Evolutionary conservation across 2,329 filamentous ascomycete species (phyloP).

Genomic region (Beauveria rudraprayagi): DNA sequence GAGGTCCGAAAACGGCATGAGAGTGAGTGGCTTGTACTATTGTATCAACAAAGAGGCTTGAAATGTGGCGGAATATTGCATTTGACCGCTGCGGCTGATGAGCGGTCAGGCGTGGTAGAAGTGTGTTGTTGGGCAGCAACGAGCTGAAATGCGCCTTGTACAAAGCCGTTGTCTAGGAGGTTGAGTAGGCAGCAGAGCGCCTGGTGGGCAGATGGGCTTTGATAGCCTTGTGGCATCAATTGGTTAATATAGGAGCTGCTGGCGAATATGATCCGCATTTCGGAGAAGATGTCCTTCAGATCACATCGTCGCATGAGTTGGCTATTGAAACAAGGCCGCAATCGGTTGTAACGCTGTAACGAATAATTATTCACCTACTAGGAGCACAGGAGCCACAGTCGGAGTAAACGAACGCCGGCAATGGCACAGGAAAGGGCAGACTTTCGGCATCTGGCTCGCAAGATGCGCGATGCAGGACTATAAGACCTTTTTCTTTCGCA

Average conservation of each 20-base stretch:
- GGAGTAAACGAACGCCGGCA: background rate
- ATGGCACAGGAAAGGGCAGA: background rate
- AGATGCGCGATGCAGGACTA: constrained; percentile 4
- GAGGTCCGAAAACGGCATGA: no score
- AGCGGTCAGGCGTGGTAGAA: background rate
- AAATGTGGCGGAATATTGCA: background rate
- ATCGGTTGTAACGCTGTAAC: background rate
- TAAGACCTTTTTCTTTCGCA: constrained; percentile 9
- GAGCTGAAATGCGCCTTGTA: background rate
- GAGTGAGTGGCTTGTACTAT: background rate
- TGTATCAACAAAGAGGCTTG: background rate
- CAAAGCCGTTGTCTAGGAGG: background rate
- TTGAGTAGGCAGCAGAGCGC: background rate
- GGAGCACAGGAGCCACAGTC: background rate
- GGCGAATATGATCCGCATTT: no score
- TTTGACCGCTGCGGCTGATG: background rate
- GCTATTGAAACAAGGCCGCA: background rate
- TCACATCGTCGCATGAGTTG: no score
- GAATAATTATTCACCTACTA: background rate
- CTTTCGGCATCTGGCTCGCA: background rate
- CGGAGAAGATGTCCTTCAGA: no score
- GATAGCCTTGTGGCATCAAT: background rate
- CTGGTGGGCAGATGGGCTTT: background rate
- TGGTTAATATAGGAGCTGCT: no score
- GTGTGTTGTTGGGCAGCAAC: background rate